Conservation (phyloP, 306 rosid species). For the Lathyrus sativus region DNA sequence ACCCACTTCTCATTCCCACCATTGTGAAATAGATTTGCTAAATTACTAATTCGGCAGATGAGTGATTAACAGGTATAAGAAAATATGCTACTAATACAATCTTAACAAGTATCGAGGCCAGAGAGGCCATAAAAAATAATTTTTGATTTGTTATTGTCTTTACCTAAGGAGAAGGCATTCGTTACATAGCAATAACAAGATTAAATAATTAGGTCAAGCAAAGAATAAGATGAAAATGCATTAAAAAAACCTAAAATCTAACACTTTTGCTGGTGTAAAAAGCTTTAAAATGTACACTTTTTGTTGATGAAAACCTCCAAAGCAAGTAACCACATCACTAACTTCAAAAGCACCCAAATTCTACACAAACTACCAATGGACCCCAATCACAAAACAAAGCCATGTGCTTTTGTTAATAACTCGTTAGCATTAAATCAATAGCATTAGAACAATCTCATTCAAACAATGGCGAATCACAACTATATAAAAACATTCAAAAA, state of each 20-base stretch:
- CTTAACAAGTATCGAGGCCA: slow-evolving; percentile 23
- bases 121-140: neutral
- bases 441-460: neutral
- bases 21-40: slow-evolving; percentile 24
- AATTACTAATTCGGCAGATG: slow-evolving; percentile 29
- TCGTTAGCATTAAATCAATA: neutral
- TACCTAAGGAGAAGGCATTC: slow-evolving; percentile 26
- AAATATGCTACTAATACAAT: neutral
- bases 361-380: slow-evolving; percentile 29
- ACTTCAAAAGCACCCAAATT: slow-evolving; percentile 48
- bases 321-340: slow-evolving; percentile 50
- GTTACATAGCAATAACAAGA: slow-evolving; percentile 2
- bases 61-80: slow-evolving; percentile 29
- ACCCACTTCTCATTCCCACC: slow-evolving; percentile 8
- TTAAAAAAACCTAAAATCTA: slow-evolving; percentile 20
- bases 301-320: slow-evolving; percentile 43
- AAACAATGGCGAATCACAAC: slow-evolving; percentile 27
- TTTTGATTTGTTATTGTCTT: slow-evolving; percentile 11
- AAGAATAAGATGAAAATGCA: slow-evolving; percentile 44
- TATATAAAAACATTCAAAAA: slow-evolving; percentile 9
- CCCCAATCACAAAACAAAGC: slow-evolving; percentile 40
- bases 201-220: slow-evolving; percentile 37
- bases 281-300: slow-evolving; percentile 38
- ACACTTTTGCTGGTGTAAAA: slow-evolving; percentile 42
- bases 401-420: slow-evolving; percentile 29